These are phyloP conservation scores for Chloranthus sessilifolius DNA, from an alignment of 164 flowering plant genomes.

Conservation along the genomic window DNA sequence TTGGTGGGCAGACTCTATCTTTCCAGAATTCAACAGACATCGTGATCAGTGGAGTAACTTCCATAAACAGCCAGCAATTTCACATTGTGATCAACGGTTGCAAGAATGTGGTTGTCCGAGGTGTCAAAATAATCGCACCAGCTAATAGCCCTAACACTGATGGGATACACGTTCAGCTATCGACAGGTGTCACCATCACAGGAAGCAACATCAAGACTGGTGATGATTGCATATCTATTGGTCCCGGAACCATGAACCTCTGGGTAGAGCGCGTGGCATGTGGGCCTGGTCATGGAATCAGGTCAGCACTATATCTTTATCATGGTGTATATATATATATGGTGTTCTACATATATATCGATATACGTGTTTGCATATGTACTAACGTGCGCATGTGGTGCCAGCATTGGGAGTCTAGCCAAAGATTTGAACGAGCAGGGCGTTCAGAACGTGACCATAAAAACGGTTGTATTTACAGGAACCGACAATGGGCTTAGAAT, in stretches of 20 bases:
- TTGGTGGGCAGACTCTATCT: constrained; percentile 16
- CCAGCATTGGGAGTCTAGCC: constrained; percentile 27
- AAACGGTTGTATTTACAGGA: constrained; percentile 16
- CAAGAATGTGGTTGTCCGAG: constrained; percentile 32
- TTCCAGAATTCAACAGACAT: constrained; percentile 15
- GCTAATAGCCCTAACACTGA: constrained; percentile 73
- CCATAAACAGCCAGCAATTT: constrained; percentile 53
- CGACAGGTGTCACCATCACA: constrained; percentile 38
- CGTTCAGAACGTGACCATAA: constrained; percentile 22
- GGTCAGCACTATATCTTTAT: no score
- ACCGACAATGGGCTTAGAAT: constrained; percentile 28
- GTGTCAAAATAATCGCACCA: constrained; percentile 39
- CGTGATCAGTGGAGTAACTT: constrained; percentile 35
- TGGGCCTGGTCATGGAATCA: constrained; percentile 75
- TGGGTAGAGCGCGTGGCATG: constrained; percentile 45
- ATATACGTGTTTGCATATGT: no score
- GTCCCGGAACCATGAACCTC: constrained; percentile 28
- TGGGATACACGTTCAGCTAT: constrained; percentile 50
- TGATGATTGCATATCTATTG: constrained; percentile 56
- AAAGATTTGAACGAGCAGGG: constrained; percentile 15
- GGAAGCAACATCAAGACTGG: constrained; percentile 41
- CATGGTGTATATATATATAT: no score
- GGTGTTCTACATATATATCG: no score
- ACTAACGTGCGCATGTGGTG: background rate
- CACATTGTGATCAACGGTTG: constrained; percentile 47